Evolutionary conservation across 176 grass and related monocot species (phyloP), one percentile per base, ranked within the genome.

Genomic region (Thalia dealbata): DNA sequence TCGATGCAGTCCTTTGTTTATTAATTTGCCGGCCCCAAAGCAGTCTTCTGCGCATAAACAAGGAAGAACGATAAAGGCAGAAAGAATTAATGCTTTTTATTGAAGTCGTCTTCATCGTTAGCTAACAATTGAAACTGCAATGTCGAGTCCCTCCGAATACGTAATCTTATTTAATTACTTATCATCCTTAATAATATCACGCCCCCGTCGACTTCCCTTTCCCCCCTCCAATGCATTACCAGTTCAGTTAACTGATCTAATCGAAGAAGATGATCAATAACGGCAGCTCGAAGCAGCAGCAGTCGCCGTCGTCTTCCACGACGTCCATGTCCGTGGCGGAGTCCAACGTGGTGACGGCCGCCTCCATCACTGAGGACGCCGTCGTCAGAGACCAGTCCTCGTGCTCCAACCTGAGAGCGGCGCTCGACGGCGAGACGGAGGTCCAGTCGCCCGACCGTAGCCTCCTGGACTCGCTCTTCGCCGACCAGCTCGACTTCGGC

Each of bases 401-500:
- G 3, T 48, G 32, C 4, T 38, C 76, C 41, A 82, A 79, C 0
- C 67, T 84, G 11, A 73, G 84, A 16, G 84, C 68, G 16, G 88
- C 72, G 16, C 76, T 87, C 21, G 87, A 86, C 44, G 64, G 75
- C 29, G 82, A 82, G 18, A 56, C 32, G 10, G 85, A 91, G 85
- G 76, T 91, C 69, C 79, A 91, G 70, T 87, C 88, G 52, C 84
- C 85, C 0, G 88, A 91, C 43, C 69, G 79, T 25, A 63, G 81
- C 22, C 27, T 91, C 26, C 87, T 85, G 84, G 88, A 91, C 59
- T 91, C 82, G 1, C 52, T 91, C 64, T 81, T 91, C 21, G 79
- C 85, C 32, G 88, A 91, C 45, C 88, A 87, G 50, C 64, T 87
- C 15, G 84, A 82, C 24, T 18, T 51, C 7, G 42, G 73, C 1